Evolutionary conservation across 2,329 filamentous ascomycete species (phyloP).

Genomic region (Alternaria conjuncta): DNA sequence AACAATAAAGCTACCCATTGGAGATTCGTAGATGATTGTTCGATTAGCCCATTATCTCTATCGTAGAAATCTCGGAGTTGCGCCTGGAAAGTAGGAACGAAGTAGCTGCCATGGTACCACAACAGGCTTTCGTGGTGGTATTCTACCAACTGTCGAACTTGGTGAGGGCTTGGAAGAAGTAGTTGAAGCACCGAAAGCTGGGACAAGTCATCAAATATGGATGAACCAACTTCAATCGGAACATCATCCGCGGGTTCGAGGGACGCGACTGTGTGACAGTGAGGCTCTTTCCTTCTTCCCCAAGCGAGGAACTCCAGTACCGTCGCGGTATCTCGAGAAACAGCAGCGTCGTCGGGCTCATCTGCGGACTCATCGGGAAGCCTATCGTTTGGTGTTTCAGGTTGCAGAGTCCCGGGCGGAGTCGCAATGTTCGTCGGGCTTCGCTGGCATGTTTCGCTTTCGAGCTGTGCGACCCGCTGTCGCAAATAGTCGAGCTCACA

Average conservation of each 20-base stretch:
- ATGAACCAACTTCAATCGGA: slow-evolving; percentile 27
- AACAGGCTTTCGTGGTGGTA: slow-evolving; percentile 45
- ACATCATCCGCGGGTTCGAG: slow-evolving; percentile 14
- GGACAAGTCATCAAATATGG: not conserved
- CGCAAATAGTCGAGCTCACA: slow-evolving; percentile 26
- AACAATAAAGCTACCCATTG: not conserved
- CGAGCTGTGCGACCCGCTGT: slow-evolving; percentile 31
- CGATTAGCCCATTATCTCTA: slow-evolving; percentile 41
- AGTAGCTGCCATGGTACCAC: slow-evolving; percentile 48
- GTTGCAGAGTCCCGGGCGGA: not conserved
- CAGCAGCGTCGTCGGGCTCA: not conserved
- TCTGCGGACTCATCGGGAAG: not conserved
- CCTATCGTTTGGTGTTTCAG: not conserved
- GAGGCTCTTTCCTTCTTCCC: slow-evolving; percentile 53
- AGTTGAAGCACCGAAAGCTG: not conserved
- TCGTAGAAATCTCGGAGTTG: slow-evolving; percentile 48
- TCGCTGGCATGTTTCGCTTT: slow-evolving; percentile 13
- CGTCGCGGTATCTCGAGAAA: slow-evolving; percentile 51
- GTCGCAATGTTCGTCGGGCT: slow-evolving; percentile 13
- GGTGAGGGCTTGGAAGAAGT: slow-evolving; percentile 31
- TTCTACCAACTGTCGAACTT: slow-evolving; percentile 30
- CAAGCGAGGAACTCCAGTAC: slow-evolving; percentile 57
- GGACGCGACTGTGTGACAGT: slow-evolving; percentile 13
- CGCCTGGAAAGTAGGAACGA: slow-evolving; percentile 41
- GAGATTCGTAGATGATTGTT: slow-evolving; percentile 5